Conservation (phyloP, 805 yeast species). For the Myxozyma kluyveri region DNA sequence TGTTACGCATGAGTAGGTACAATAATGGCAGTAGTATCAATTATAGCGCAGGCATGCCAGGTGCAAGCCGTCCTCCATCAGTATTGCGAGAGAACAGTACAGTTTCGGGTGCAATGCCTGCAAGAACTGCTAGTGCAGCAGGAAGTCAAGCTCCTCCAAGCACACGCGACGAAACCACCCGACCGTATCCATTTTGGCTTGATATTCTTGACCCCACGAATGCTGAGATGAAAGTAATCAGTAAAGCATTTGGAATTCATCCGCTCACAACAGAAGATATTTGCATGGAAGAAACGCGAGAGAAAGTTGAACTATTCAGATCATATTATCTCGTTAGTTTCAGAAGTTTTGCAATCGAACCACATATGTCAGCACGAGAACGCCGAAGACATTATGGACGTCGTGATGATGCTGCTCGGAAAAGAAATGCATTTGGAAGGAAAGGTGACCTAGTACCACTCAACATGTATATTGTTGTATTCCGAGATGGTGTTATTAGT, state of each 20-base stretch:
- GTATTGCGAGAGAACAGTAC: background rate
- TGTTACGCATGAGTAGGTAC: background rate
- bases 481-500: slow-evolving; percentile 84
- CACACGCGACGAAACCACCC: background rate
- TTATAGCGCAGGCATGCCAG: background rate
- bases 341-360: slow-evolving; percentile 69
- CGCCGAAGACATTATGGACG: slow-evolving; percentile 31
- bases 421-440: slow-evolving; percentile 19
- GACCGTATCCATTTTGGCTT: slow-evolving; percentile 55
- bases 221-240: slow-evolving; percentile 89
- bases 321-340: slow-evolving; percentile 91
- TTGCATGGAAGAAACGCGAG: slow-evolving; percentile 87
- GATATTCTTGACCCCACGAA: slow-evolving; percentile 92
- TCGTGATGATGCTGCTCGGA: slow-evolving; percentile 30
- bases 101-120: background rate
- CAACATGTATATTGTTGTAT: slow-evolving; percentile 89
- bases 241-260: slow-evolving; percentile 90
- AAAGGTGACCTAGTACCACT: slow-evolving; percentile 60
- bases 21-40: background rate
- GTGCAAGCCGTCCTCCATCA: background rate
- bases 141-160: background rate
- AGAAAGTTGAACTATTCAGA: slow-evolving; percentile 88
- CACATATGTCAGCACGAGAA: slow-evolving; percentile 39
- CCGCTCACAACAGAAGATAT: slow-evolving; percentile 96
- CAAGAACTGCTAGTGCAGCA: slow-evolving; percentile 3